Evolutionary conservation across 2,329 filamentous ascomycete genomes (phyloP), one percentile per base, ranked within the genome.

Genomic region (Ascochyta koolunga): DNA sequence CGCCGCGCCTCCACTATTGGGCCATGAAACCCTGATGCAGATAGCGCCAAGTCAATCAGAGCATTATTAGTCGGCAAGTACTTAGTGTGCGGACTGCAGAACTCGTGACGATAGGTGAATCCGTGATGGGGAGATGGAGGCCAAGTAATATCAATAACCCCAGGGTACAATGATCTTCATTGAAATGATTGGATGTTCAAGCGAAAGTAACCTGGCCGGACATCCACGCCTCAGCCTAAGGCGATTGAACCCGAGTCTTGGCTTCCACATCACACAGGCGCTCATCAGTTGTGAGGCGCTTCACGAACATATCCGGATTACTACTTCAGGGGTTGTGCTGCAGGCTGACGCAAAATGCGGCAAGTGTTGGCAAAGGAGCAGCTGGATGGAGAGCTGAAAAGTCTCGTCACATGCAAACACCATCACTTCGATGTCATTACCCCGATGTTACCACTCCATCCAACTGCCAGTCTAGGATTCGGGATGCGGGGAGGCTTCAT

Each of bases 381-480:
- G 37, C 21, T 24, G 6, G 2, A 25, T 2, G n/a, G 21, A 15
- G 27, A 41, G 43, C 31, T 42, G 43, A 37, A 24, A 24, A 13
- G 9, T n/a, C 25, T 5, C 15, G 19, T 38, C 50, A 38, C 27
- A 38, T 35, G 38, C 27, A 38, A 19, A 16, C 33, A 18, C 50
- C 37, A 37, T 22, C 33, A 43, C 16, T 19, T 27, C n/a, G 29
- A 46, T 18, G 33, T 9, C 31, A 39, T 8, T 24, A 24, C 22
- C n/a, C n/a, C 15, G 29, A 46, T 33, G 38, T 10, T 29, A 39
- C 27, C 16, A 29, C 46, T 24, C 35, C 13, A 21, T 44, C 38
- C 50, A 54, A 39, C 50, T 54, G 44, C 38, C 50, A 48, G 39
- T 33, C 9, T 54, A 25, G 27, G 44, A 33, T 38, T 38, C 25